A percentile compares a stretch with the other conserved stretches of the same genome.
phyloP scores from a whole-genome alignment of 441 rosid species.

The Biscutella auriculata region DNA sequence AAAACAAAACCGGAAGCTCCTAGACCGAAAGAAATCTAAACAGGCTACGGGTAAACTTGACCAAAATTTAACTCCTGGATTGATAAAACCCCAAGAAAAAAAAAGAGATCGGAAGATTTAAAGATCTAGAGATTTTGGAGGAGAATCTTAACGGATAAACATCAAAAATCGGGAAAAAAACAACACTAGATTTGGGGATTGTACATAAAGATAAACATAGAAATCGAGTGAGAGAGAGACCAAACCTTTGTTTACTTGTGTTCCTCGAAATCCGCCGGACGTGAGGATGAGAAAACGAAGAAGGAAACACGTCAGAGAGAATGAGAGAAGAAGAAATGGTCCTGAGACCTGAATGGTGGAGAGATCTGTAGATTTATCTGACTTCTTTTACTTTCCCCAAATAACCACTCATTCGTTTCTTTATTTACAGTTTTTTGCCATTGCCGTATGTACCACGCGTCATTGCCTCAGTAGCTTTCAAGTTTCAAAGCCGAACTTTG shows the following conservation, averaged over 20 bases:
- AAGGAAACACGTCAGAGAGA: constrained; percentile 20
- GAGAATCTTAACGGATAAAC: constrained; percentile 3
- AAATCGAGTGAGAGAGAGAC: background rate
- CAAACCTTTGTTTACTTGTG: background rate
- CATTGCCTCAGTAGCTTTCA: constrained; percentile 14
- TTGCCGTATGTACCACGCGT: constrained; percentile 13
- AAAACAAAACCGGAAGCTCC: background rate
- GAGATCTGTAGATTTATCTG: constrained; percentile 21
- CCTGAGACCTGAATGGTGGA: constrained; percentile 10
- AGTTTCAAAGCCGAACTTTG: background rate
- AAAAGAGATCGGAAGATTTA: background rate
- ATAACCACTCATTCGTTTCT: background rate
- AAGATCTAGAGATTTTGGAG: background rate
- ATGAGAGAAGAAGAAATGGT: constrained; percentile 12
- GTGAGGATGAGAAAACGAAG: constrained; percentile 14
- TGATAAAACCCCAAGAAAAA: background rate
- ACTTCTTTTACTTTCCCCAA: background rate
- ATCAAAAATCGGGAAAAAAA: background rate
- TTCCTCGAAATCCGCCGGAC: constrained; percentile 16
- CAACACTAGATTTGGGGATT: constrained; percentile 12
- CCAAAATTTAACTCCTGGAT: background rate
- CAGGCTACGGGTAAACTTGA: background rate
- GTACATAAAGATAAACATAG: background rate
- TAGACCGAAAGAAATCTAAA: background rate
- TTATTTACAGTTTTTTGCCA: constrained; percentile 10